These are phyloP conservation scores for Henckelia pumila DNA, from an alignment of 257 asterid species.

Conservation along the genomic window DNA sequence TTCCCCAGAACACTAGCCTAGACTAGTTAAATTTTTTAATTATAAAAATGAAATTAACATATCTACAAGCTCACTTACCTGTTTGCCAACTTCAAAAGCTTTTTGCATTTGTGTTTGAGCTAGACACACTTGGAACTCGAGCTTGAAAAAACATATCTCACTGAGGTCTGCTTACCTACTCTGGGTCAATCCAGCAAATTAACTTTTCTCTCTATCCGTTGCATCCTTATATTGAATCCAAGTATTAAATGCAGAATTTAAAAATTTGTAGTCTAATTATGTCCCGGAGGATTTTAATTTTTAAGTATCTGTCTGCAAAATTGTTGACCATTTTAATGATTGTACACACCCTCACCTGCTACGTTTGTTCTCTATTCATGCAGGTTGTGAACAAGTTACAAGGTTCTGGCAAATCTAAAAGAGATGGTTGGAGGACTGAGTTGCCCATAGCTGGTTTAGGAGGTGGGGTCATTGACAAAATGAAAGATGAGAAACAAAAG, in stretches of 20 bases:
- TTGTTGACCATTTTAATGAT: too few species aligned
- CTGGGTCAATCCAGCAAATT: not conserved
- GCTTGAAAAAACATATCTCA: not conserved
- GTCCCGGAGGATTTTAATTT: not conserved
- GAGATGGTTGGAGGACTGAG: conserved; percentile 83
- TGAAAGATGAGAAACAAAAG: conserved; percentile 79
- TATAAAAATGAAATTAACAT: not conserved
- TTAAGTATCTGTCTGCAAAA: not conserved
- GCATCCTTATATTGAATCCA: not conserved
- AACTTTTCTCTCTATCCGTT: not conserved
- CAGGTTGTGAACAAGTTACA: conserved; percentile 89
- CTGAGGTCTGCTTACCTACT: not conserved
- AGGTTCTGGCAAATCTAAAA: conserved; percentile 79
- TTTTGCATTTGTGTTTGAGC: not conserved
- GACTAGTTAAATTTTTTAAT: not conserved
- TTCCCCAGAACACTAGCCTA: too few species aligned
- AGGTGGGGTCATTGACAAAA: conserved; percentile 54
- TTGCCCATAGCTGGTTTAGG: conserved; percentile 76
- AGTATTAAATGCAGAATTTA: not conserved
- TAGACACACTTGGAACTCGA: not conserved
- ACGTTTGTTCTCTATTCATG: conserved; percentile 18
- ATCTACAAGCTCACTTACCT: not conserved
- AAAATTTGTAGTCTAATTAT: not conserved
- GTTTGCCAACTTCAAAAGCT: not conserved
- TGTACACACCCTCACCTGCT: too few species aligned